phyloP scores from a whole-genome alignment of 495 filamentous ascomycete species.

The Lasiosphaeria miniovina region DNA sequence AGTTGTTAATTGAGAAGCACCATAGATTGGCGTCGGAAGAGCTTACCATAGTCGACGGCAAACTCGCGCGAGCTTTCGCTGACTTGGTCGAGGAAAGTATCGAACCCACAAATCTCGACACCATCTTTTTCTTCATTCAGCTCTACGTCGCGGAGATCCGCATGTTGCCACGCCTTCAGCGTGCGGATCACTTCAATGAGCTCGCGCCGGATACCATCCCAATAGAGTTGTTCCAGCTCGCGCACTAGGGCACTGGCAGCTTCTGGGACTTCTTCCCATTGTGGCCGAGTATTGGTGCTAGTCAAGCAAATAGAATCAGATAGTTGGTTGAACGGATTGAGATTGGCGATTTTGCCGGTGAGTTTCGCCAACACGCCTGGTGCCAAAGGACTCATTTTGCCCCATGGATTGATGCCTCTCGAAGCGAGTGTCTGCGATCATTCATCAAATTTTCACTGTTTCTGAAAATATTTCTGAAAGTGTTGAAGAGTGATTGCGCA shows the following conservation, averaged over 20 bases:
- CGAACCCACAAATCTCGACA: slow-evolving; percentile 3
- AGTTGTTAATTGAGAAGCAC: not conserved
- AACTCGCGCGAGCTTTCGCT: slow-evolving; percentile 17
- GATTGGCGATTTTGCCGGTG: not conserved
- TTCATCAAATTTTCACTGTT: not conserved
- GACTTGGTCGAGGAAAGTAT: slow-evolving; percentile 14
- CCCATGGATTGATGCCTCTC: not conserved
- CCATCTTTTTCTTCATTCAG: slow-evolving; percentile 2
- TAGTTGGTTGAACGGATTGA: not conserved
- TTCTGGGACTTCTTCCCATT: not conserved
- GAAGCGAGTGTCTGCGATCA: not conserved
- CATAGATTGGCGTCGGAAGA: not conserved
- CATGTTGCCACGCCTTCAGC: not conserved
- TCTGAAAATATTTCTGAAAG: not conserved
- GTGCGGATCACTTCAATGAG: not conserved
- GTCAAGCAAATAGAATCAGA: not conserved
- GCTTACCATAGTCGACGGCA: not conserved
- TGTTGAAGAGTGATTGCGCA: not conserved
- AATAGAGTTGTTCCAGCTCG: not conserved
- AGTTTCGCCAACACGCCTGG: not conserved
- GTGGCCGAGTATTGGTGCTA: not conserved
- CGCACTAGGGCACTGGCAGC: not conserved
- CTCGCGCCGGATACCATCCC: not conserved
- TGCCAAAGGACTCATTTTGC: not conserved
- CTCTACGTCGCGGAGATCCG: not conserved